Conservation (phyloP, 495 filamentous ascomycete species). For the Lophium mytilinum region DNA sequence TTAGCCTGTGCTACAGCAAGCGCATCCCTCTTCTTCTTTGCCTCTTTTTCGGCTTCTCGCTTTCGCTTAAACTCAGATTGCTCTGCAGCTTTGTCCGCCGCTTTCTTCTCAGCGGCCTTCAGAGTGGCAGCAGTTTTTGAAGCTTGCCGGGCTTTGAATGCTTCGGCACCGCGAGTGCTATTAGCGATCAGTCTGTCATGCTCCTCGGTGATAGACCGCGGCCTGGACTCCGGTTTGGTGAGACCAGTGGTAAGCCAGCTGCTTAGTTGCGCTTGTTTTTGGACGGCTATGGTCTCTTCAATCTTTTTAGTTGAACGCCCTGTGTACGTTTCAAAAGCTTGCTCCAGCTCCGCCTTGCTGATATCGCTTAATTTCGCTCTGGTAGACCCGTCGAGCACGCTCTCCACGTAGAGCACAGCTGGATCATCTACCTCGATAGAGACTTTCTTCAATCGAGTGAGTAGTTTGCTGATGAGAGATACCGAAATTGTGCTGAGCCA, state of each 20-base stretch:
- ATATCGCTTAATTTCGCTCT: slow-evolving; percentile 65
- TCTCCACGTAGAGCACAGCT: slow-evolving; percentile 53
- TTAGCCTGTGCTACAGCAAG: slow-evolving; percentile 56
- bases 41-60: slow-evolving; percentile 65
- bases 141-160: slow-evolving; percentile 8
- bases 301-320: slow-evolving; percentile 46
- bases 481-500: slow-evolving; percentile 73
- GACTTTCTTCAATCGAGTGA: slow-evolving; percentile 61
- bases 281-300: slow-evolving; percentile 17
- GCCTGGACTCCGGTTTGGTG: slow-evolving; percentile 1
- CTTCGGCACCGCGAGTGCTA: slow-evolving; percentile 3
- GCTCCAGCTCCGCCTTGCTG: slow-evolving; percentile 74
- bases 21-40: slow-evolving; percentile 58
- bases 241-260: slow-evolving; percentile 9
- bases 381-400: slow-evolving; percentile 48
- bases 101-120: slow-evolving; percentile 3
- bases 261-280: slow-evolving; percentile 19
- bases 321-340: slow-evolving; percentile 69
- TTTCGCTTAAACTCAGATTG: slow-evolving; percentile 41
- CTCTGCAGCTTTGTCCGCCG: background rate
- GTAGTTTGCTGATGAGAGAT: slow-evolving; percentile 58
- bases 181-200: slow-evolving; percentile 7
- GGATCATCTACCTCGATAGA: slow-evolving; percentile 57
- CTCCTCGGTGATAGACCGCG: background rate
- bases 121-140: slow-evolving; percentile 1